Evolutionary conservation across 2,329 filamentous ascomycete species (phyloP).

Genomic region (Albophoma yamanashiensis): DNA sequence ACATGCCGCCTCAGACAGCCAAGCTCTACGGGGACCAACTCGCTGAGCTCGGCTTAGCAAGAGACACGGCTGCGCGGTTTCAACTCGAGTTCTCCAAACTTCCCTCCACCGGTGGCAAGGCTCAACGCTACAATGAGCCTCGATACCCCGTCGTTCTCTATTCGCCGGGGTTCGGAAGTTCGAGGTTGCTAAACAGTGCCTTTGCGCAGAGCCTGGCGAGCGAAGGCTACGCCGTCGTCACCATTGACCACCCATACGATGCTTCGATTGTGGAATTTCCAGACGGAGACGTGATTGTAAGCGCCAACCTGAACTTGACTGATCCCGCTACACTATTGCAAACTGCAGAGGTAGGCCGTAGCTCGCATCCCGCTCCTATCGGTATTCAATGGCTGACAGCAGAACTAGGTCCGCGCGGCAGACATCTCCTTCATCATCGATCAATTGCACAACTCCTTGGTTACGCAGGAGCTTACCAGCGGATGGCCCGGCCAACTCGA

Average conservation of each 20-base stretch:
- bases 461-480: constrained; percentile 1
- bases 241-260: constrained; percentile 36
- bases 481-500: constrained; percentile 1
- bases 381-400: background rate
- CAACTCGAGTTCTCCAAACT: background rate
- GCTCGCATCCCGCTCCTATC: background rate
- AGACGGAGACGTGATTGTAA: constrained; percentile 17
- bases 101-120: background rate
- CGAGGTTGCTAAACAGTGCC: constrained; percentile 26
- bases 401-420: constrained; percentile 13
- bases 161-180: constrained; percentile 27
- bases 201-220: constrained; percentile 30
- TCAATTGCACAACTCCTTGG: constrained; percentile 10
- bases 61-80: background rate
- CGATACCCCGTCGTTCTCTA: constrained; percentile 23
- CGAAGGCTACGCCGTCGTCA: constrained; percentile 29
- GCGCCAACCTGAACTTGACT: constrained; percentile 7
- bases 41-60: background rate
- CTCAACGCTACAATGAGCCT: background rate
- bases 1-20: constrained; percentile 7
- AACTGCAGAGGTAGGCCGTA: background rate
- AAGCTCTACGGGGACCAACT: background rate
- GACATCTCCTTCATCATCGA: constrained; percentile 24
- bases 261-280: constrained; percentile 29
- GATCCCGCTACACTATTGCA: background rate